Conservation (phyloP, 2,329 filamentous ascomycete genomes). For the Hymenoscyphus infarciens region DNA sequence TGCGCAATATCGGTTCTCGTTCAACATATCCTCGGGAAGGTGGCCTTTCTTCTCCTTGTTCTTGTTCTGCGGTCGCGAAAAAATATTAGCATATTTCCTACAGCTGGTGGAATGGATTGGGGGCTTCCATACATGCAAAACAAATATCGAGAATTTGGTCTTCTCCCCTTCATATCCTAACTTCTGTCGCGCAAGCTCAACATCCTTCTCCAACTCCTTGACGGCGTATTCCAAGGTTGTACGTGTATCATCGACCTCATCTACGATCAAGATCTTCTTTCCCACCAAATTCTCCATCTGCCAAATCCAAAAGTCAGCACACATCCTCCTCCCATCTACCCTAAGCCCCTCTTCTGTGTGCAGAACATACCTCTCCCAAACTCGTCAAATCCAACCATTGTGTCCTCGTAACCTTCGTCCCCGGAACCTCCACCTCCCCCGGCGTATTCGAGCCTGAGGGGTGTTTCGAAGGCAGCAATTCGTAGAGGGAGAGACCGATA, state of each 20-base stretch:
- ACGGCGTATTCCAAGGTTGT: constrained; percentile 94
- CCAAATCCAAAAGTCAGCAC: neutral
- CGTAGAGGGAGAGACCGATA: constrained; percentile 96
- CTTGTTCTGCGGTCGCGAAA: constrained; percentile 67
- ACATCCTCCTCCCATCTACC: no score
- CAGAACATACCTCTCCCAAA: constrained; percentile 51
- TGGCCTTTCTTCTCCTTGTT: constrained; percentile 91
- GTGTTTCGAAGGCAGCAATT: constrained; percentile 62
- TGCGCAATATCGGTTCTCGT: constrained; percentile 71
- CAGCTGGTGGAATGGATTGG: neutral
- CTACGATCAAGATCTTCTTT: constrained; percentile 88
- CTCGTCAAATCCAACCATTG: constrained; percentile 94
- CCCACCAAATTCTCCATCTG: constrained; percentile 83
- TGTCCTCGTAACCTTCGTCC: constrained; percentile 93
- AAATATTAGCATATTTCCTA: constrained; percentile 14
- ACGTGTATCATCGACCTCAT: constrained; percentile 93
- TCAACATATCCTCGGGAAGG: constrained; percentile 74
- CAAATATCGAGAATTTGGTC: constrained; percentile 91
- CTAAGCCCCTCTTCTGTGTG: neutral
- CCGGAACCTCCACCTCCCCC: constrained; percentile 60
- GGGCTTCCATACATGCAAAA: constrained; percentile 90
- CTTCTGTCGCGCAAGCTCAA: constrained; percentile 72
- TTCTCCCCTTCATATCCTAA: constrained; percentile 68
- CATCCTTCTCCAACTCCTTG: constrained; percentile 90
- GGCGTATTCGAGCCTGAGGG: constrained; percentile 48